These are phyloP conservation scores for Colletotrichum higginsianum DNA, from an alignment of 2,329 filamentous ascomycete species.

Conservation along the genomic window DNA sequence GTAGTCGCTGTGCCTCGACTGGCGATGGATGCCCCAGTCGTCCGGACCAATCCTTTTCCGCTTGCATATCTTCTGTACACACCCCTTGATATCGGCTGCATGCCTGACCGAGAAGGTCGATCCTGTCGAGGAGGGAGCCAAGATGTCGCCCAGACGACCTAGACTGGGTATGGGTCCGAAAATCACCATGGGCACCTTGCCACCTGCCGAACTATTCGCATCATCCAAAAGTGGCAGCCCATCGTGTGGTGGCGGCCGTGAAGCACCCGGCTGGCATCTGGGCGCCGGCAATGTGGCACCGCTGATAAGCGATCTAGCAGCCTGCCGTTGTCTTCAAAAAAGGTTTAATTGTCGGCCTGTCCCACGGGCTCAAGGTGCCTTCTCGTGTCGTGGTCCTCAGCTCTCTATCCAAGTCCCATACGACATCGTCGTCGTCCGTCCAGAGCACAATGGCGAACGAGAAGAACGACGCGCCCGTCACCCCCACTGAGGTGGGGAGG, in stretches of 20 bases:
- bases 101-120: constrained; percentile 43
- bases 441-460: constrained; percentile 35
- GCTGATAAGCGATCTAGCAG: constrained; percentile 37
- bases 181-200: constrained; percentile 34
- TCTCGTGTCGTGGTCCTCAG: background rate
- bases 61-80: constrained; percentile 35
- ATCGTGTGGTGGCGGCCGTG: background rate
- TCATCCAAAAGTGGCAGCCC: constrained; percentile 8
- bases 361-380: background rate
- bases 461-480: constrained; percentile 27
- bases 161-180: constrained; percentile 27
- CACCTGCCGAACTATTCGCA: constrained; percentile 14
- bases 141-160: constrained; percentile 35
- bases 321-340: constrained; percentile 1
- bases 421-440: constrained; percentile 5
- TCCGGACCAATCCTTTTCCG: constrained; percentile 30
- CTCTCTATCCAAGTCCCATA: constrained; percentile 6
- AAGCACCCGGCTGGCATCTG: constrained; percentile 24
- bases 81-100: constrained; percentile 33
- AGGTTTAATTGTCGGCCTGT: constrained; percentile 27
- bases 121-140: constrained; percentile 29
- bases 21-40: constrained; percentile 8
- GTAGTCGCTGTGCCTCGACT: constrained; percentile 17
- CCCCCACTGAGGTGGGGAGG: constrained; percentile 34
- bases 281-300: constrained; percentile 28